phyloP scores from a whole-genome alignment of 352 stramenopile species.

The Globisporangium spinosum region DNA sequence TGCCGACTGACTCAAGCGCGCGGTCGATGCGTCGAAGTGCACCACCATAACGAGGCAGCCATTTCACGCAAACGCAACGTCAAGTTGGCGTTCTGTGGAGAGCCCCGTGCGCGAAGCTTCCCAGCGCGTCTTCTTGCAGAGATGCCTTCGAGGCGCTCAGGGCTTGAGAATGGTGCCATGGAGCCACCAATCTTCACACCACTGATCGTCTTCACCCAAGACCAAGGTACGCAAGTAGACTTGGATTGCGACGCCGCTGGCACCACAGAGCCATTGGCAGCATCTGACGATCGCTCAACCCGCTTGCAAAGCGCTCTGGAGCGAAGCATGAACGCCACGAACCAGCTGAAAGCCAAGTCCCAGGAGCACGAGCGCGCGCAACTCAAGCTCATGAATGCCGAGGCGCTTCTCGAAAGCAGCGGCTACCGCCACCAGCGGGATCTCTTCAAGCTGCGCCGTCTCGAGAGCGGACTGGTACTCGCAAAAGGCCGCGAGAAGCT shows the following conservation, averaged over 20 bases:
- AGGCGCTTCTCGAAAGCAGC: constrained; percentile 22
- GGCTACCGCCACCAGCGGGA: constrained; percentile 21
- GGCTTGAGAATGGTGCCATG: neutral
- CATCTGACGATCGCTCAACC: neutral
- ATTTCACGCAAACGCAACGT: constrained; percentile 16
- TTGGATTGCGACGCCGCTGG: constrained; percentile 1
- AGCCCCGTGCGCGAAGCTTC: constrained; percentile 14
- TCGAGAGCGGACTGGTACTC: constrained; percentile 33
- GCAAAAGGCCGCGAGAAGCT: constrained; percentile 29
- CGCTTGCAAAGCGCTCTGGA: constrained; percentile 33
- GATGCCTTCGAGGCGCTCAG: constrained; percentile 15
- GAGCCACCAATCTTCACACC: constrained; percentile 25
- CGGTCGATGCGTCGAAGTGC: constrained; percentile 9
- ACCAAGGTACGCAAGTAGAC: constrained; percentile 34
- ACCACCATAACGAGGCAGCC: neutral
- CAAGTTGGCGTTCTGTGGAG: constrained; percentile 29
- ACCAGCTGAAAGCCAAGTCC: constrained; percentile 38
- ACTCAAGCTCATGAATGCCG: constrained; percentile 25
- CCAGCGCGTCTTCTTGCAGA: constrained; percentile 30
- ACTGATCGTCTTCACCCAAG: constrained; percentile 22
- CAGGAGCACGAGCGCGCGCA: constrained; percentile 39
- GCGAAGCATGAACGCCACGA: constrained; percentile 30
- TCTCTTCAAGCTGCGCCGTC: constrained; percentile 23
- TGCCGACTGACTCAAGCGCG: constrained; percentile 4
- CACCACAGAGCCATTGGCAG: neutral